phyloP scores from a whole-genome alignment of 306 rosid species.

The Citrullus mucosospermus region DNA sequence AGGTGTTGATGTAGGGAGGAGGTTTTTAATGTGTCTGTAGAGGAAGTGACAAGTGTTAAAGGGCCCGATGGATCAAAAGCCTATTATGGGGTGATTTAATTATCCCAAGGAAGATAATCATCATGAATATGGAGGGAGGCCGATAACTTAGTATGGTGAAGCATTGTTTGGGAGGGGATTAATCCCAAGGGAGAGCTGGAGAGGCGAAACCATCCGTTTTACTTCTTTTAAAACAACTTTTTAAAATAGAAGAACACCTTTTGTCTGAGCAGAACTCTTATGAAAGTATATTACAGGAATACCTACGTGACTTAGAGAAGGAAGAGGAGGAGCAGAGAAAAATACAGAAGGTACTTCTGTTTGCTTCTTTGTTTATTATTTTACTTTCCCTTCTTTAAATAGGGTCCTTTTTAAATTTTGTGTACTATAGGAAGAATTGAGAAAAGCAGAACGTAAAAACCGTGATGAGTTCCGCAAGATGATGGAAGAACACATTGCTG shows the following conservation, averaged over 20 bases:
- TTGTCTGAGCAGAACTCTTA: conserved; percentile 11
- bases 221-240: not conserved
- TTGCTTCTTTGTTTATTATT: conserved; percentile 4
- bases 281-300: conserved; percentile 37
- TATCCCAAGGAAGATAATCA: too few relatives aligned
- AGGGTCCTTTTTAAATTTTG: conserved; percentile 19
- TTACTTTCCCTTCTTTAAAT: conserved; percentile 6
- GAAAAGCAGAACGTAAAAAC: conserved; percentile 80
- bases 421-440: conserved; percentile 65
- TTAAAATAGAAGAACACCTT: not conserved
- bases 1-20: not conserved
- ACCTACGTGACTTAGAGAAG: conserved; percentile 64
- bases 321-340: conserved; percentile 93
- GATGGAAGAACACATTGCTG: conserved; percentile 73
- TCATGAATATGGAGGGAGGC: not conserved
- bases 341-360: conserved; percentile 58
- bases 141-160: not conserved
- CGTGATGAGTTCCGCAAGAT: conserved; percentile 84
- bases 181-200: not conserved
- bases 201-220: not conserved
- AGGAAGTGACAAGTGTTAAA: not conserved
- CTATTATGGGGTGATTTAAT: not conserved
- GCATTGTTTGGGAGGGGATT: not conserved
- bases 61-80: not conserved
- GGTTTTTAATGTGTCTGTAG: not conserved